phyloP scores from a whole-genome alignment of 768 basidiomycete genomes.

The Hydnum rufescens region DNA sequence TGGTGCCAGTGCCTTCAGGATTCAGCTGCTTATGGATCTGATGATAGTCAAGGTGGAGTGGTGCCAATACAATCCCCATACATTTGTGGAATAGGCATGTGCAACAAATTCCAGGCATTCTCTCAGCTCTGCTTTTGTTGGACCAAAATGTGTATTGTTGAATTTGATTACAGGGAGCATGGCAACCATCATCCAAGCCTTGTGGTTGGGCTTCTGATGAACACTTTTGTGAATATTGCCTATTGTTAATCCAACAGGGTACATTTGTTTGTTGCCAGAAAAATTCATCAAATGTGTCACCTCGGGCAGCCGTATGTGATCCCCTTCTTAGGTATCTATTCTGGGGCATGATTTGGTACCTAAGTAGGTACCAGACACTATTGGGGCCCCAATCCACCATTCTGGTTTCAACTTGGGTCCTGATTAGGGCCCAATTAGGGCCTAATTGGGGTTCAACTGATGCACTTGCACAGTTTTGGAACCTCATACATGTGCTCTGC shows the following conservation, averaged over 20 bases:
- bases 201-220: constrained; percentile 19
- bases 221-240: constrained; percentile 26
- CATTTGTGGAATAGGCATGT: constrained; percentile 22
- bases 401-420: too few relatives aligned
- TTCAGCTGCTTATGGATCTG: constrained; percentile 18
- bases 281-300: constrained; percentile 22
- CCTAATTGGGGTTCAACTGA: too few relatives aligned
- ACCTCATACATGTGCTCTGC: too few relatives aligned
- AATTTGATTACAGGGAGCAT: constrained; percentile 25
- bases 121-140: constrained; percentile 7
- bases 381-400: too few relatives aligned
- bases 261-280: constrained; percentile 23
- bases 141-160: constrained; percentile 19
- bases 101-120: neutral
- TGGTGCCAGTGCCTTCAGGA: constrained; percentile 20
- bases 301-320: too few relatives aligned
- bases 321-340: too few relatives aligned
- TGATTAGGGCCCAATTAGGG: too few relatives aligned
- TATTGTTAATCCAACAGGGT: constrained; percentile 27
- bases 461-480: too few relatives aligned
- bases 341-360: too few relatives aligned
- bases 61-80: constrained; percentile 18
- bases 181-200: constrained; percentile 21
- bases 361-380: too few relatives aligned
- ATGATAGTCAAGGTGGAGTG: constrained; percentile 16